Base-by-base conservation (phyloP, 805 yeast species). In the Candida piceae region DNA sequence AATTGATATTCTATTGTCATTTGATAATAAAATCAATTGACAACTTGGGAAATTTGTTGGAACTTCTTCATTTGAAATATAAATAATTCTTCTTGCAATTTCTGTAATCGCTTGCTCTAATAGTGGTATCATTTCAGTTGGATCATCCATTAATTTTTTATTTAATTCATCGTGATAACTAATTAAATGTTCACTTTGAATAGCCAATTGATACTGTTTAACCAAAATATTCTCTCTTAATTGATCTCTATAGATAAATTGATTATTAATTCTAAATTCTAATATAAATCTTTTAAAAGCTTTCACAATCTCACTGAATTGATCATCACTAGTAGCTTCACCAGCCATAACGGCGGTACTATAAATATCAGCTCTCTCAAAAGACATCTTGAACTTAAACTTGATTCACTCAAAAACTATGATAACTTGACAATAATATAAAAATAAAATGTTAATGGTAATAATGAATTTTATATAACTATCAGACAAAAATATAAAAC, bases 261-360 rank as follows among this genome's bases (percentile, higher is more conserved):
- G 82, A 40, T 85, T 76, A 53, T 84, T 83, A 42, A 86, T 72
- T 62, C 95, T 75, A 62, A 87, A 93, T 57, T 88, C 95, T 37
- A 87, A 66, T 28, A 93, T 74, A 60, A 93, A 93, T 48, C 76
- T 70, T 47, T 81, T 78, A 68, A 90, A 89, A 3, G 88, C 84
- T 48, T 78, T 78, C 52, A 78, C 73, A 50, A 83, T 71, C 59
- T 82, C 93, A 37, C 80, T 77, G 35, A 80, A 70, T 42, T 69
- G 70, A 46, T 72, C 80, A 44, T 78, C 84, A 16, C 72, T 71
- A 2, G 78, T 69, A 16, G 81, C 77, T 45, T 83, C 89, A 13
- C 93, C 90, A n/a, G 93, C 90, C 38, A 87, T 72, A 26, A 87
- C 96, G 16, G 82, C 80, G 4, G 97, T 89, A 32, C 81, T 70